A percentile compares a stretch with the other conserved stretches of the same genome.
Conservation (phyloP, 257 asterid species). For the Solanum lycopersicoides region DNA sequence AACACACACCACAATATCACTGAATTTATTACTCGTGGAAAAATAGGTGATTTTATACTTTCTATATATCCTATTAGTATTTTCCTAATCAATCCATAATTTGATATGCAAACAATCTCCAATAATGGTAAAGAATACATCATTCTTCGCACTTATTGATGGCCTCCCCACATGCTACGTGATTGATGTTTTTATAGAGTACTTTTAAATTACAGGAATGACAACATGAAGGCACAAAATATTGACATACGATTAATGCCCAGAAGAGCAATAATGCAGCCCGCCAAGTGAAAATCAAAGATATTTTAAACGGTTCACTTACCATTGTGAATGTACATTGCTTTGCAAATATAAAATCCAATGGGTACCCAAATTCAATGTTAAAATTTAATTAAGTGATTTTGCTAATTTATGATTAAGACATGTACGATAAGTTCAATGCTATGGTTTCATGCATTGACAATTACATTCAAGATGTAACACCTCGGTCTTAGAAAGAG, state of each 20-base stretch:
- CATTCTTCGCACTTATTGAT: background rate
- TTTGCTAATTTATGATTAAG: background rate
- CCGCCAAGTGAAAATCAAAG: background rate
- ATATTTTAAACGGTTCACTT: background rate
- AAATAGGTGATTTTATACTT: background rate
- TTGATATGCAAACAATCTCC: background rate
- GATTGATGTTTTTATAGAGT: background rate
- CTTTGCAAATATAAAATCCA: background rate
- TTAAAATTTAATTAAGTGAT: background rate
- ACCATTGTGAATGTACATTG: background rate
- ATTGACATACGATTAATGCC: background rate
- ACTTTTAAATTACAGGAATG: background rate
- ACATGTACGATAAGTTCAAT: background rate
- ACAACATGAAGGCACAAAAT: background rate
- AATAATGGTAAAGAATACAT: background rate
- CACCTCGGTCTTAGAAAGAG: too few relatives aligned
- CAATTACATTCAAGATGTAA: background rate
- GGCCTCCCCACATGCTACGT: background rate
- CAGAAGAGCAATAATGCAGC: background rate
- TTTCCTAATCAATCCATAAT: background rate
- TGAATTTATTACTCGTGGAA: background rate
- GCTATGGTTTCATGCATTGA: background rate
- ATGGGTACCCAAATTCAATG: background rate
- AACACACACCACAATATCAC: background rate
- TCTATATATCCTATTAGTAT: background rate